A percentile compares a stretch with the other conserved stretches of the same genome.
Conservation (phyloP, 495 filamentous ascomycete genomes). For the Bacidia rubella region DNA sequence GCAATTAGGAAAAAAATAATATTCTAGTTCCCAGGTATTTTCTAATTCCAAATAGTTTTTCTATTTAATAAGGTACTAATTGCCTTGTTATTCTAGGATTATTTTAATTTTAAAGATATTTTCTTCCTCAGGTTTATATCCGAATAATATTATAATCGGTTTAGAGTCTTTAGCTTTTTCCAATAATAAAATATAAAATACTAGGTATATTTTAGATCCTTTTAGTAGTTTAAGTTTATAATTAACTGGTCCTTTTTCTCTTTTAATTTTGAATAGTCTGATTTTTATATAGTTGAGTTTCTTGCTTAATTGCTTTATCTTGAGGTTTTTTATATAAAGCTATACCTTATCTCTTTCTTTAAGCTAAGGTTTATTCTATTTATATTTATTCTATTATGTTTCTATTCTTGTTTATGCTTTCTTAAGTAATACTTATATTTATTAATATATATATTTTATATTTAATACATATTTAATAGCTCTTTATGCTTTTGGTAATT, state of each 20-base stretch:
- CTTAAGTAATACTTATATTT: background rate
- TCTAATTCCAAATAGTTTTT: conserved; percentile 3
- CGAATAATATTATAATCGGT: background rate
- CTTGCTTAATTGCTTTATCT: conserved; percentile 3
- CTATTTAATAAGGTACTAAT: conserved; percentile 5
- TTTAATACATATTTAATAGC: conserved; percentile 1
- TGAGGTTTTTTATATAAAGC: conserved; percentile 6
- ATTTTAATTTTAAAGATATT: conserved; percentile 3
- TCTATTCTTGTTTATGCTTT: background rate
- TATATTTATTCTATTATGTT: conserved; percentile 1
- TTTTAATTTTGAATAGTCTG: conserved; percentile 7
- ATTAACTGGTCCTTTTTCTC: conserved; percentile 3
- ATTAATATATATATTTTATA: background rate
- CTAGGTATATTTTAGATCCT: conserved; percentile 1
- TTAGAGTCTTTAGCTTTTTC: background rate
- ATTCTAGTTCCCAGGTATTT: conserved; percentile 1
- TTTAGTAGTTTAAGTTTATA: conserved; percentile 7
- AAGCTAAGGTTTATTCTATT: background rate
- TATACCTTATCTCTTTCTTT: conserved; percentile 8
- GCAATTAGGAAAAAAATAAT: background rate
- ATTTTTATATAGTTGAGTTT: conserved; percentile 7
- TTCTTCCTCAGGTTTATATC: conserved; percentile 1
- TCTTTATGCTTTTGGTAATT: background rate
- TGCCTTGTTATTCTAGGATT: conserved; percentile 1
- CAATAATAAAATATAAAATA: conserved; percentile 6